Evolutionary conservation across 2,329 filamentous ascomycete species (phyloP).

Genomic region (Bipolaris zeicola): DNA sequence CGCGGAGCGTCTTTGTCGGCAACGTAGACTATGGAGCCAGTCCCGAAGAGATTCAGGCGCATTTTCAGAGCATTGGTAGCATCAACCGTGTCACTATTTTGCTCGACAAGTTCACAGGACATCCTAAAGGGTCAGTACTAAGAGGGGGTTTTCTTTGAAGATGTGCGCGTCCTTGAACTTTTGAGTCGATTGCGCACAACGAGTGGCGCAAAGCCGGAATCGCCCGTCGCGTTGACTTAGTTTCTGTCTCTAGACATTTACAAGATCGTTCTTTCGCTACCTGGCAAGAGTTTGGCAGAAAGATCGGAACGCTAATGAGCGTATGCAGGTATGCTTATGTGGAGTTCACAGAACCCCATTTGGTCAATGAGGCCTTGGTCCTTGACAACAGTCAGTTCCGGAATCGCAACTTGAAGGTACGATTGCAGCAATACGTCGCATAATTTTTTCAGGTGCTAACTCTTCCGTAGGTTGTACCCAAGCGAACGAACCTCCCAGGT

Average conservation of each 20-base stretch:
- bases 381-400: conserved; percentile 97
- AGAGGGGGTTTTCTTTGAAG: conserved; percentile 47
- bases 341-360: conserved; percentile 91
- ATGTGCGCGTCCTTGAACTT: conserved; percentile 8
- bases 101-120: conserved; percentile 96
- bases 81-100: conserved; percentile 99
- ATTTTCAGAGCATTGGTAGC: conserved; percentile 95
- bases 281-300: conserved; percentile 61
- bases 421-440: not conserved
- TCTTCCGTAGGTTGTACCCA: conserved; percentile 71
- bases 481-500: conserved; percentile 94
- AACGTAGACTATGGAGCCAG: conserved; percentile 98
- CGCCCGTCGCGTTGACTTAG: not conserved
- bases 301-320: conserved; percentile 60
- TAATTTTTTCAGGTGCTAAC: conserved; percentile 20
- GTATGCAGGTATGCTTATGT: conserved; percentile 91
- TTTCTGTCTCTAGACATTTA: not conserved
- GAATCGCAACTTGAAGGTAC: conserved; percentile 91
- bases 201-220: not conserved
- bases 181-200: not conserved
- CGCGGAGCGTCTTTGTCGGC: conserved; percentile 94
- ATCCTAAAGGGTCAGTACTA: conserved; percentile 91
- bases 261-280: conserved; percentile 53
- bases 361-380: conserved; percentile 91
- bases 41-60: conserved; percentile 96